Base-by-base conservation (phyloP, 139 green algal genomes). In the Nannochloris sp. region DNA sequence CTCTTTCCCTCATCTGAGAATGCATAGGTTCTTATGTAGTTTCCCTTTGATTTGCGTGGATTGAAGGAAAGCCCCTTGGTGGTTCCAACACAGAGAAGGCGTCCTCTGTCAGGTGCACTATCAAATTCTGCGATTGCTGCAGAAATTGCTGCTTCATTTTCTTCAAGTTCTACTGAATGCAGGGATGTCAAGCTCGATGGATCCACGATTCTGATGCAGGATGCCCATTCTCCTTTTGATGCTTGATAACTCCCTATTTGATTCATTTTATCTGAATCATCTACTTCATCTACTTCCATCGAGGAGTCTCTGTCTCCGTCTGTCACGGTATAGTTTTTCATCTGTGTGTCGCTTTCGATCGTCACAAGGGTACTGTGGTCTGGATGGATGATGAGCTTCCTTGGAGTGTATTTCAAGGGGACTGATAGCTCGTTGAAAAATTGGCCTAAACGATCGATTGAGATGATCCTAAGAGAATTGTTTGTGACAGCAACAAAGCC, bases 401-500 rank as follows among this genome's bases (percentile, higher is more conserved):
- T 83, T 8, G 93, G 93, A 5, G 93, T 99, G 87, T 98, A 98
- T 31, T 86, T 81, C 75, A 98, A 79, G 34, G 80, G 81, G 43
- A 75, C 18, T 15, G 68, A 58, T 49, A 71, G 60, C 68, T 91
- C 81, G 77, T 97, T 96, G 79, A 99, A 97, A 8, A 80, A 73
- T 53, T 97, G 90, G 2, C 90, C 93, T 44, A 97, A 83, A 2
- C 81, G 69, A 60, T 98, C 93, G 19, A 98, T 70, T 5, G 81
- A 78, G 53, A 98, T 66, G 27, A 99, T 91, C 51, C 92, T 82
- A 72, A 99, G 78, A 18, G 75, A 88, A 58, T 62, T 66, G 67
- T 85, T 82, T 14, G 85, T 74, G 27, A 98, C 88, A 2, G 88
- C 86, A 44, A 97, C 91, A 73, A 99, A 89, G 58, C 91, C 93